Evolutionary conservation across 148 eudicot genomes (phyloP).

Genomic region (Rhododendron kiyosumense): DNA sequence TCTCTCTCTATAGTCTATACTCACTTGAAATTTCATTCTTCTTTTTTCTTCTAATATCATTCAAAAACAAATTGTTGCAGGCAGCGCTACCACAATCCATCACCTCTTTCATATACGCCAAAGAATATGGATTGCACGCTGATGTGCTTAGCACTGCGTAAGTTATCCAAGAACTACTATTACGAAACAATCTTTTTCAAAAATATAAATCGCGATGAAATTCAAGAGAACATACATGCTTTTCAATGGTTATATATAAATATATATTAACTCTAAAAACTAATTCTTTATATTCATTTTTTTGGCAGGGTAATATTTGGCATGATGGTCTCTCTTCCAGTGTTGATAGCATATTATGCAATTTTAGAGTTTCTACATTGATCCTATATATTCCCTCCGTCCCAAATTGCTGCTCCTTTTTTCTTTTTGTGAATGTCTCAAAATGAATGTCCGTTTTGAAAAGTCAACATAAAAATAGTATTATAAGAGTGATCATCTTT

Average conservation of each 20-base stretch:
- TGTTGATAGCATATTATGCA: slow-evolving; percentile 68
- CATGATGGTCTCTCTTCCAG: slow-evolving; percentile 82
- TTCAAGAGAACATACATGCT: background rate
- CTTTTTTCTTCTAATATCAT: background rate
- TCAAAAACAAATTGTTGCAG: slow-evolving; percentile 25
- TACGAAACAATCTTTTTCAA: background rate
- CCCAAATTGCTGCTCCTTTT: too few relatives aligned
- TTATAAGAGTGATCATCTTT: too few relatives aligned
- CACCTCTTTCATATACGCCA: slow-evolving; percentile 82
- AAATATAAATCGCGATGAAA: background rate
- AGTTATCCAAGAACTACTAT: slow-evolving; percentile 18
- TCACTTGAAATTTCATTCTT: background rate
- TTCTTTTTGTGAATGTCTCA: too few relatives aligned
- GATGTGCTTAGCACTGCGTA: slow-evolving; percentile 93
- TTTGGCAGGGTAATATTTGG: slow-evolving; percentile 82
- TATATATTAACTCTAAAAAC: background rate
- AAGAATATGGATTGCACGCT: slow-evolving; percentile 82
- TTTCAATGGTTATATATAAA: background rate
- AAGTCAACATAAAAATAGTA: background rate
- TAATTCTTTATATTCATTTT: background rate
- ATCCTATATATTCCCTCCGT: background rate
- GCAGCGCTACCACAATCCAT: slow-evolving; percentile 89
- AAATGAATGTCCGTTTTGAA: too few relatives aligned
- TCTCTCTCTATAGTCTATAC: background rate
- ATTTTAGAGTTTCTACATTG: slow-evolving; percentile 37